These are phyloP conservation scores for Schizosaccharomyces osmophilus DNA, from an alignment of 805 yeast species.

Conservation along the genomic window DNA sequence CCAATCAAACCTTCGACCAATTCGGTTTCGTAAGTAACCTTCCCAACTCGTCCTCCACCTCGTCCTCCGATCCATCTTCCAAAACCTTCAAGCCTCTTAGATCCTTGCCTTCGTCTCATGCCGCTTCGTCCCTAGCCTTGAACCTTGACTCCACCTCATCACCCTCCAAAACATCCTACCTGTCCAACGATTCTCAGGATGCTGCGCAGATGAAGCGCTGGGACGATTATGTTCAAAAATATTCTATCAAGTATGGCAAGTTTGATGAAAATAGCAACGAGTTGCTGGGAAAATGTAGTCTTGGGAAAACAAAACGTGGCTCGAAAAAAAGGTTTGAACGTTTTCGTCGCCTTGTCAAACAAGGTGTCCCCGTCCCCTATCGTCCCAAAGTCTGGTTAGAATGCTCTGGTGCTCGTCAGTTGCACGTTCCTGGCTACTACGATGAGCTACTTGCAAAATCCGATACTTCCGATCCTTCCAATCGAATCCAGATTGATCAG, in stretches of 20 bases:
- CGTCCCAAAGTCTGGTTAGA: conserved; percentile 29
- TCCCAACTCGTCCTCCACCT: no score
- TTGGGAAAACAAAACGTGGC: conserved; percentile 12
- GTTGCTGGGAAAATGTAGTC: conserved; percentile 19
- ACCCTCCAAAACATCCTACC: no score
- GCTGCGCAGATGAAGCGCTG: conserved; percentile 11
- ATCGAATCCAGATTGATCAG: conserved; percentile 25
- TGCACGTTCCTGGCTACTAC: conserved; percentile 25
- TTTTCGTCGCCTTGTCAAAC: conserved; percentile 17
- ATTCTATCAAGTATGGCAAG: conserved; percentile 7
- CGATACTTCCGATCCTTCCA: conserved; percentile 11
- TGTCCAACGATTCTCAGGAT: no score
- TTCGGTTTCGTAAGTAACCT: background rate
- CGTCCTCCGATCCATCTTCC: no score
- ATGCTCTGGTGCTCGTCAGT: conserved; percentile 24
- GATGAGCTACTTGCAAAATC: conserved; percentile 11
- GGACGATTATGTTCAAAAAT: conserved; percentile 21
- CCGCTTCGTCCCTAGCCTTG: no score
- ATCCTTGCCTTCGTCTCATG: background rate
- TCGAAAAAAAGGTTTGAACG: conserved; percentile 11
- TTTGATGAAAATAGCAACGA: background rate
- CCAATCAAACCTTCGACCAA: background rate
- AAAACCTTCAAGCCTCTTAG: background rate
- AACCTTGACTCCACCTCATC: no score
- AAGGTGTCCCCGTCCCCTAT: conserved; percentile 26